Base-by-base conservation (phyloP, 2,329 filamentous ascomycete species). In the Arthrinium phaeospermum region DNA sequence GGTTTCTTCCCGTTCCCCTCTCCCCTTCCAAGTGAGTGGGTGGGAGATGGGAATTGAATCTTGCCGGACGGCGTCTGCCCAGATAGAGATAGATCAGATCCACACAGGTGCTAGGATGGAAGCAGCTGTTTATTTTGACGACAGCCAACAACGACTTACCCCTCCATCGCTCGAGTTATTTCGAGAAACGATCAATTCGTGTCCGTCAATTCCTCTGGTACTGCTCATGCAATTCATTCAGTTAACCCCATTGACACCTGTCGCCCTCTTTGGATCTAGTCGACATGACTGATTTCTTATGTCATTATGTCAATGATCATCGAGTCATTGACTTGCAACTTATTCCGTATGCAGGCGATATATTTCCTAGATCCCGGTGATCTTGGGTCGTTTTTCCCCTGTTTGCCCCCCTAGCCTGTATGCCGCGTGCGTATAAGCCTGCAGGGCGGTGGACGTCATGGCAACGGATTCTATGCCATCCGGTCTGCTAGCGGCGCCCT, bases 401-500 rank as follows among this genome's bases (percentile, higher is more conserved):
- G 27, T 4, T 30, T 30, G 27, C 27, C 27, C 27, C 27, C 27
- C 27, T 30, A 4, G 27, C 27, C 27, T 30, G 27, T 30, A 30
- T 30, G 27, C 27, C 27, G 27, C 4, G 27, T 30, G 27, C 46
- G 7, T 10, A 10, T 22, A 49, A 49, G 22, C 19, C 19, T 14
- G 49, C 4, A 64, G 22, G 57, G 30, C 57, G 22, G 30, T 37
- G 34, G 57, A 34, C 34, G 34, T 64, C 34, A 10, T 64, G 30
- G 57, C 34, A n/a, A n/a, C 57, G 57, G 57, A 41, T 64, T 64
- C 57, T 4, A 3, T 13, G 34, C 34, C 22, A 41, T 24, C 57
- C 34, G 57, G n/a, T 22, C 57, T 64, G 19, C 57, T 64, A 64
- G 57, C 57, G 46, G 57, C 57, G 8, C 57, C 30, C 49, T 51